Evolutionary conservation across 805 yeast genomes (phyloP), one percentile per base, ranked within the genome.

Genomic region (Sugiyamaella floridensis): DNA sequence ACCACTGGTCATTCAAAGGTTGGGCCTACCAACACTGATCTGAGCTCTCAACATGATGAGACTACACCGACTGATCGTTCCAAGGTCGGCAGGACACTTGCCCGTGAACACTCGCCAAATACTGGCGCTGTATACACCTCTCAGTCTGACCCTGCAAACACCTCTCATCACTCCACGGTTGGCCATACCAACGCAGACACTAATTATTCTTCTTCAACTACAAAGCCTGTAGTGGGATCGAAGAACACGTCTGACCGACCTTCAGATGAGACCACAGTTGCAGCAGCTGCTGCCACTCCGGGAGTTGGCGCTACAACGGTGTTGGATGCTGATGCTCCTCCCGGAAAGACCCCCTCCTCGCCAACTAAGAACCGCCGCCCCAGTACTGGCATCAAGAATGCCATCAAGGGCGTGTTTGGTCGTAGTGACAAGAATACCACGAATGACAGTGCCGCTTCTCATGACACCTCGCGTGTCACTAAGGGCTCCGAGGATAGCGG

Each of bases 321-420:
- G 10, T 49, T 18, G 14, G 48, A 41, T 43, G 52, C 41, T 26
- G 48, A 49, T 14, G 48, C 48, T 28, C 44, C 42, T 28, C 26
- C 50, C 14, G 55, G 45, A 12, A 32, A 32, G 37, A 32, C n/a
- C 9, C n/a, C 37, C 9, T 32, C 37, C 9, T 32, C 37, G 4
- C 37, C 4, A 10, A 32, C 12, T 4, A 14, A 32, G 9, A 5
- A 14, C 37, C 37, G 37, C n/a, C 37, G 37, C 9, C 9, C 37
- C n/a, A 32, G 37, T 11, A 14, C n/a, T 32, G 37, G 37, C 4
- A 10, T 32, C 37, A 51, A 47, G 32, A 51, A 51, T 14, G 20
- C 54, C 14, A 40, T 51, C 19, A 43, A 42, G 45, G 54, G 54
- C 19, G 54, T 51, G n/a, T 51, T 51, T 29, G 40, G 32, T 19